Evolutionary conservation across 805 yeast species (phyloP), one percentile per base, ranked within the genome.

Genomic region (Saturnispora hagleri): DNA sequence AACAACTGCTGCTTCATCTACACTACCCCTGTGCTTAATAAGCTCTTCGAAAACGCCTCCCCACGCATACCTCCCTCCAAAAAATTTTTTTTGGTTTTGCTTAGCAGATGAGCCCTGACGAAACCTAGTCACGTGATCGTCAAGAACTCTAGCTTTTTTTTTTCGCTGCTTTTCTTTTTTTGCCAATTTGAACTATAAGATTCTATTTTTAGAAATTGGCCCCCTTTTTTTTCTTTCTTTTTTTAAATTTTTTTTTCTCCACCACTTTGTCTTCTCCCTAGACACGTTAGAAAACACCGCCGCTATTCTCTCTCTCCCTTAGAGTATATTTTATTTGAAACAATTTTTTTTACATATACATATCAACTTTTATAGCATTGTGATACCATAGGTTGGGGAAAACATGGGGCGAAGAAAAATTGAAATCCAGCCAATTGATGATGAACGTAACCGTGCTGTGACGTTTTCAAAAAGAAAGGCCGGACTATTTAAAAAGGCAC

Each of bases 371-470:
- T 18, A 36, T n/a, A 17, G 41, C 22, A 36, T 24, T 38, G 22
- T 15, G n/a, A 44, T 20, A 38, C 26, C 42, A 38, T 18, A 38
- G 42, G 27, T 31, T 7, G 9, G n/a, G 9, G 13, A 5, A 42
- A 53, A 36, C 48, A 93, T 91, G 99, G 99, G 99, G 50, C 84
- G 99, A 75, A 85, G 97, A 72, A 93, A 91, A 69, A 91, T 91
- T 58, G 93, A 86, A 56, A 91, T 91, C 60, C 82, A 87, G 68
- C 98, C 98, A 36, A 82, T 91, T 53, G 73, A 81, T 12, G 96
- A 91, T 60, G 97, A 91, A 66, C 75, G 98, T 52, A 91, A 89
- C 69, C 69, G 87, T 52, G 80, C 86, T 5, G 87, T 83, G 18
- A 91, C 99, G 0, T 93, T 91, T 66, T 88, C 88, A 56, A 91